phyloP scores from a whole-genome alignment of 306 rosid genomes.

The Rubus idaeus region DNA sequence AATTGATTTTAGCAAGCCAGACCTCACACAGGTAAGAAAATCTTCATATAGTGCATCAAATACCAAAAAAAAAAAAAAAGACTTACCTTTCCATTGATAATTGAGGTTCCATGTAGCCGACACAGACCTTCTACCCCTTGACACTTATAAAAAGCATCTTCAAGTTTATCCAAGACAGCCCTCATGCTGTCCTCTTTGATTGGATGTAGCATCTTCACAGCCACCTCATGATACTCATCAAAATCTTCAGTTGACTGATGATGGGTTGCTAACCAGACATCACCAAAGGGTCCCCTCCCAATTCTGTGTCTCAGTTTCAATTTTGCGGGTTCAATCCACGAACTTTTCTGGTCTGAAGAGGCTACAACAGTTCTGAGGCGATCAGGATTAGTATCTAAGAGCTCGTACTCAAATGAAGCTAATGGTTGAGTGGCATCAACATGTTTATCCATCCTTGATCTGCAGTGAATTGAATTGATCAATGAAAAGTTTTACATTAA shows the following conservation, averaged over 20 bases:
- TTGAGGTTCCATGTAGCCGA: slow-evolving; percentile 66
- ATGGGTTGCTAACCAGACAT: slow-evolving; percentile 92
- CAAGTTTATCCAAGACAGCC: slow-evolving; percentile 56
- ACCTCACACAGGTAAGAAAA: slow-evolving; percentile 16
- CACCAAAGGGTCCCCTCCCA: slow-evolving; percentile 87
- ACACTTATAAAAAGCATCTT: slow-evolving; percentile 55
- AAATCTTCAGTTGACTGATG: slow-evolving; percentile 78
- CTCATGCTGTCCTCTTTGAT: slow-evolving; percentile 65
- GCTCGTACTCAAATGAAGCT: slow-evolving; percentile 63
- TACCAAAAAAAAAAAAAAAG: background rate
- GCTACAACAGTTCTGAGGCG: slow-evolving; percentile 45
- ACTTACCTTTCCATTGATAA: slow-evolving; percentile 72
- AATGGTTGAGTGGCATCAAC: slow-evolving; percentile 38
- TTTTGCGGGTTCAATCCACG: slow-evolving; percentile 77
- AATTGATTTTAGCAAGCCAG: slow-evolving; percentile 18
- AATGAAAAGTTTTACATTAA: background rate
- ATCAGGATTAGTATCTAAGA: slow-evolving; percentile 59
- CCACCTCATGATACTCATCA: slow-evolving; percentile 85
- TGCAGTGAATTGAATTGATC: slow-evolving; percentile 16
- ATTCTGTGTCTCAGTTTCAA: slow-evolving; percentile 87
- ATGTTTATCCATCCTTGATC: slow-evolving; percentile 68
- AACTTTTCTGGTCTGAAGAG: slow-evolving; percentile 39
- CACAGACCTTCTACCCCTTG: slow-evolving; percentile 54
- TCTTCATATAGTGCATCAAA: slow-evolving; percentile 15
- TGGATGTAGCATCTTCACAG: slow-evolving; percentile 73